Evolutionary conservation across 805 yeast species (phyloP), one percentile per base, ranked within the genome.

Genomic region (Nakazawaea ishiwadae): DNA sequence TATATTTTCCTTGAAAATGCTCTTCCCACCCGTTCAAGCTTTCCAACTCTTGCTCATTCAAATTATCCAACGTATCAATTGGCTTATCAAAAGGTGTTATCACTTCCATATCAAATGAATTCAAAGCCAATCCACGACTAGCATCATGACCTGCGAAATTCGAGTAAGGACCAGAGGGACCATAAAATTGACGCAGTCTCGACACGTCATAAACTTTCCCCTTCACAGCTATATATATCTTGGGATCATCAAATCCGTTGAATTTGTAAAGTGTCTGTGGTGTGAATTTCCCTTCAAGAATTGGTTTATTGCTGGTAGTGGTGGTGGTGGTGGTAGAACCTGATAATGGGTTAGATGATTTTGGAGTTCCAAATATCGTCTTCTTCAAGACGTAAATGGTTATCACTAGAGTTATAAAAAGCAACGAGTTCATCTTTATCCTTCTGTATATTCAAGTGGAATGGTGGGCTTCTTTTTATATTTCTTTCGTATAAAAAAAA

Each of bases 111-210:
- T 89, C 97, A 62, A 90, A 91, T 14, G 95, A 84, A 61, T 89
- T 90, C 52, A 76, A 67, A 1, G 96, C 96, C 42, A 91, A 72
- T 0, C 97, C 98, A 49, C 98, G 71, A 1, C 95, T 83, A 3
- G 97, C 97, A 63, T 91, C 98, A 51, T 86, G 83, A 1, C 98
- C 98, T 0, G 97, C 97, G 69, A 91, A 91, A 56, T 85, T 87
- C 32, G 85, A 80, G 63, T 91, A 91, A 0, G 96, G 96, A 0
- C 97, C 97, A 23, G 91, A 86, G 5, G 98, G 98, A 0, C 98
- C 98, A 60, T 91, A 91, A 58, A 91, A 90, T 35, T 76, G 75
- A 49, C 90, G 76, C 0, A 95, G 95, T 9, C 69, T 67, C 4
- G 86, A 68, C 16, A 88, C 95, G 55, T 91, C 96, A 54, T 75